These are phyloP conservation scores for Solanum pinnatisectum DNA, from an alignment of 257 asterid species.

Conservation along the genomic window DNA sequence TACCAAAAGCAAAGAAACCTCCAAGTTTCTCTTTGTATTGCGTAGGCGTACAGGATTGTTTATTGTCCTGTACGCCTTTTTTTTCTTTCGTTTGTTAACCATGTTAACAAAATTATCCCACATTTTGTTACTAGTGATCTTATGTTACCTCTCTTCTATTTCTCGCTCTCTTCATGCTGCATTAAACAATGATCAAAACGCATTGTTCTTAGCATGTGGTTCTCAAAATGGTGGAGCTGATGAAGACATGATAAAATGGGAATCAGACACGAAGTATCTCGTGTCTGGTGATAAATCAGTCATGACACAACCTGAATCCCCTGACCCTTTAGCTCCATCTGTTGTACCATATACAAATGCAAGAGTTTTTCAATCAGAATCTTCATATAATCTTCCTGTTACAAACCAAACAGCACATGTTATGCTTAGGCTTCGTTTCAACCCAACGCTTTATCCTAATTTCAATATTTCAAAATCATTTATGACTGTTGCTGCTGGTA, in stretches of 20 bases:
- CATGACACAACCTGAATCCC: conserved; percentile 30
- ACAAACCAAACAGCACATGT: conserved; percentile 29
- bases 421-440: conserved; percentile 67
- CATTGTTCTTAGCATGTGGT: conserved; percentile 52
- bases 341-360: conserved; percentile 66
- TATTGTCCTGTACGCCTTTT: conserved; percentile 39
- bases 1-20: not conserved
- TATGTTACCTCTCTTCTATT: conserved; percentile 5
- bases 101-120: not conserved
- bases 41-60: conserved; percentile 61
- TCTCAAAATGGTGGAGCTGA: conserved; percentile 31
- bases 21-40: not conserved
- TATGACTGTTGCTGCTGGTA: conserved; percentile 44
- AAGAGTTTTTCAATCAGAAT: conserved; percentile 57
- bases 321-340: conserved; percentile 64
- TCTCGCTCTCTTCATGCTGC: conserved; percentile 7
- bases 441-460: conserved; percentile 63
- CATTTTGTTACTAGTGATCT: not conserved
- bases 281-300: conserved; percentile 22
- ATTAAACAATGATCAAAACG: not conserved
- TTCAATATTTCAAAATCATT: conserved; percentile 53
- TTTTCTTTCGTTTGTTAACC: not conserved
- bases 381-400: conserved; percentile 46
- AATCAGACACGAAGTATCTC: conserved; percentile 42
- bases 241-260: conserved; percentile 59